phyloP scores from a whole-genome alignment of 1,284 basidiomycete genomes.

The Papiliotrema laurentii region DNA sequence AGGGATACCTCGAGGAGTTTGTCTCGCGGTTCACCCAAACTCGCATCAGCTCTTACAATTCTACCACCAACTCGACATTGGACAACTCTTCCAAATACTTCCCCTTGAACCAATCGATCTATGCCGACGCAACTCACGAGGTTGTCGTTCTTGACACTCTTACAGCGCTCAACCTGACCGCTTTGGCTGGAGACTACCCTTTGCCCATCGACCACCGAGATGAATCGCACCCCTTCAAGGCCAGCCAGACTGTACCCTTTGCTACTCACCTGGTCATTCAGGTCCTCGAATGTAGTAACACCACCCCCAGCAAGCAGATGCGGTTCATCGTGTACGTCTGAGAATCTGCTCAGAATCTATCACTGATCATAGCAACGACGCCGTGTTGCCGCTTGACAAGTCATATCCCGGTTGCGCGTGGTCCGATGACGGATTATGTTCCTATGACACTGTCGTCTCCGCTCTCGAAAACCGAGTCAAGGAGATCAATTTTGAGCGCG shows the following conservation, averaged over 20 bases:
- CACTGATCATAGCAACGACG: constrained; percentile 65
- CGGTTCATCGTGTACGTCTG: constrained; percentile 38
- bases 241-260: constrained; percentile 67
- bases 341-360: background rate
- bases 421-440: constrained; percentile 71
- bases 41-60: constrained; percentile 62
- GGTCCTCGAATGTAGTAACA: constrained; percentile 35
- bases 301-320: constrained; percentile 38
- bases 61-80: constrained; percentile 73
- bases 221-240: constrained; percentile 53
- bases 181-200: constrained; percentile 29
- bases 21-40: constrained; percentile 72
- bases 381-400: constrained; percentile 72
- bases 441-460: constrained; percentile 66
- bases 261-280: constrained; percentile 53
- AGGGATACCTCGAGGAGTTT: constrained; percentile 79
- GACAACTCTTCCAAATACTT: constrained; percentile 65
- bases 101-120: constrained; percentile 73
- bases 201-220: constrained; percentile 17
- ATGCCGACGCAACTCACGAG: constrained; percentile 52
- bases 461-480: constrained; percentile 64
- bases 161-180: constrained; percentile 66
- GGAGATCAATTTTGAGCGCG: constrained; percentile 69
- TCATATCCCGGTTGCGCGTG: constrained; percentile 63
- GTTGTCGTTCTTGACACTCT: constrained; percentile 74